These are phyloP conservation scores for Mikania micrantha DNA, from an alignment of 129 eudicot genomes.

Conservation along the genomic window DNA sequence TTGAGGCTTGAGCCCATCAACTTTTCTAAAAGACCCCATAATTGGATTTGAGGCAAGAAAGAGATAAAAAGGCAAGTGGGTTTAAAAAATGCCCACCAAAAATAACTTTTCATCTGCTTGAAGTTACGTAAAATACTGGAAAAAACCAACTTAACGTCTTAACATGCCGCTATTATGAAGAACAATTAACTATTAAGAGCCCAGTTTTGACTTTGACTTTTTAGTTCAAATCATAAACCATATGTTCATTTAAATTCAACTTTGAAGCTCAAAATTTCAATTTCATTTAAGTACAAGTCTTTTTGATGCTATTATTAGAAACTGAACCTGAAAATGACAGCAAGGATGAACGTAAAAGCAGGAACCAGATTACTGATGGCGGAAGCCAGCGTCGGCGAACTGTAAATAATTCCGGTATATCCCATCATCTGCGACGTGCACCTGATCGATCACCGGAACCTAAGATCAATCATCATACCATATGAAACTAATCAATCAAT, in stretches of 20 bases:
- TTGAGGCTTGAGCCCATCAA: too few species aligned
- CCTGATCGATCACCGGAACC: slow-evolving; percentile 27
- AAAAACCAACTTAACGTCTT: too few species aligned
- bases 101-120: not conserved
- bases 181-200: too few species aligned
- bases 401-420: slow-evolving; percentile 62
- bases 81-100: not conserved
- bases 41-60: too few species aligned
- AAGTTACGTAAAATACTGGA: not conserved
- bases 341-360: slow-evolving; percentile 80
- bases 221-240: too few species aligned
- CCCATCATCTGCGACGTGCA: slow-evolving; percentile 66
- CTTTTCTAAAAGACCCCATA: too few species aligned
- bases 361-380: slow-evolving; percentile 91
- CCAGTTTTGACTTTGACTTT: too few species aligned
- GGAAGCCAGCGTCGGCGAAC: slow-evolving; percentile 87
- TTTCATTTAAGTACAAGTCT: not conserved
- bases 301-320: not conserved
- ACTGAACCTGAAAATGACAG: slow-evolving; percentile 76
- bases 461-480: not conserved
- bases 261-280: too few species aligned
- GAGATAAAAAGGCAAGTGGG: not conserved
- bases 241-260: too few species aligned
- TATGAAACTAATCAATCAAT: not conserved
- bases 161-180: too few species aligned